phyloP scores from a whole-genome alignment of 768 basidiomycete species.

The Mrakia blollopis region DNA sequence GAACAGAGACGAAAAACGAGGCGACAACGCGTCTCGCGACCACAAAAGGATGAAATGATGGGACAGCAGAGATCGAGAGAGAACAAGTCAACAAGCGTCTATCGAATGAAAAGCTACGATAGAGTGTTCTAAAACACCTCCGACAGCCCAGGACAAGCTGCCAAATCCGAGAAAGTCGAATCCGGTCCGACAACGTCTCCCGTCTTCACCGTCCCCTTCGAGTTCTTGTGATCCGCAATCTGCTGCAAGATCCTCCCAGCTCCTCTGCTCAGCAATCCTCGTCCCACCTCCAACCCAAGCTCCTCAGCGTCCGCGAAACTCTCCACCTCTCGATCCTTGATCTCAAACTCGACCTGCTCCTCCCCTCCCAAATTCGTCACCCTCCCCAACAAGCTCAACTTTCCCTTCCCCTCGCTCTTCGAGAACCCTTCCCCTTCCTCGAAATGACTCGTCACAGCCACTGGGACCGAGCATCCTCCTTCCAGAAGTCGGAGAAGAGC shows the following conservation, averaged over 20 bases:
- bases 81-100: background rate
- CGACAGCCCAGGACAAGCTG: background rate
- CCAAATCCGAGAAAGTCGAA: background rate
- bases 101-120: background rate
- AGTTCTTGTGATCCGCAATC: conserved; percentile 3
- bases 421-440: conserved; percentile 30
- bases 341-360: conserved; percentile 62
- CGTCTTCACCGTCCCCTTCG: background rate
- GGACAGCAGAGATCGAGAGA: background rate
- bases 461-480: conserved; percentile 95
- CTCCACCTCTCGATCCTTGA: conserved; percentile 53
- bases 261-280: conserved; percentile 60
- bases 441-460: conserved; percentile 63
- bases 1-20: background rate
- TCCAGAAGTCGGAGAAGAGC: conserved; percentile 83
- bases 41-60: background rate
- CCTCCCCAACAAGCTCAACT: conserved; percentile 66
- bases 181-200: background rate
- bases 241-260: conserved; percentile 62
- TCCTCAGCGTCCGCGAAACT: conserved; percentile 60
- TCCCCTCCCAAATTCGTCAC: conserved; percentile 77
- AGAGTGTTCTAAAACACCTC: background rate
- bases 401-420: conserved; percentile 40
- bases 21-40: background rate
- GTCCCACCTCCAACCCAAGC: conserved; percentile 64